Conservation (phyloP, 2,329 filamentous ascomycete species). For the Berkeleyomyces basicola region DNA sequence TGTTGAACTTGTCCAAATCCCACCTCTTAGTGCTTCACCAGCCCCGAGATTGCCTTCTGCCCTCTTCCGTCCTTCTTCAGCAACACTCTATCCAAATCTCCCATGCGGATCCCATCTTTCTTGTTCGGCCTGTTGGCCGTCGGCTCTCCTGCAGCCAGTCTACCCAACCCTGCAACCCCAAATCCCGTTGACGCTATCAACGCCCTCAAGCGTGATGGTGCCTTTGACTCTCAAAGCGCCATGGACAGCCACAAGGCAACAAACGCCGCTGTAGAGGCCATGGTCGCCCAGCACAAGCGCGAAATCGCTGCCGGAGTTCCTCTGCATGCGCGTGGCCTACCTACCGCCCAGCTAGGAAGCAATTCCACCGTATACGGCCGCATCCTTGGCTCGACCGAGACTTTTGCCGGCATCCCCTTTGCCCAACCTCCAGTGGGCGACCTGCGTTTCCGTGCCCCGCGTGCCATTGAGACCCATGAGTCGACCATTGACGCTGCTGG, state of each 20-base stretch:
- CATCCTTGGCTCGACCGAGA: slow-evolving; percentile 27
- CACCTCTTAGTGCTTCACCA: neutral
- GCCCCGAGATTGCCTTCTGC: neutral
- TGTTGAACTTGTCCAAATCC: neutral
- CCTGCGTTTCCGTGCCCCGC: slow-evolving; percentile 43
- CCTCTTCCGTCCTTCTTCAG: neutral
- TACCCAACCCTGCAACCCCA: neutral
- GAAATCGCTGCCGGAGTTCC: slow-evolving; percentile 6
- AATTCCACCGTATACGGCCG: slow-evolving; percentile 16
- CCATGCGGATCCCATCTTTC: neutral
- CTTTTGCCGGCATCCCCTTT: slow-evolving; percentile 47
- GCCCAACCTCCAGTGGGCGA: slow-evolving; percentile 41
- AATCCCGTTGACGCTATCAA: neutral
- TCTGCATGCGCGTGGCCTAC: neutral
- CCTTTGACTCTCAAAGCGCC: neutral
- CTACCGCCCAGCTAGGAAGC: neutral
- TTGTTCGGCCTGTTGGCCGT: neutral
- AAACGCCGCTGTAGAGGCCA: neutral
- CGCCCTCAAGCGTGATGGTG: neutral
- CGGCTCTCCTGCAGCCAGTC: neutral
- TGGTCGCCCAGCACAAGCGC: slow-evolving; percentile 2
- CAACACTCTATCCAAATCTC: neutral
- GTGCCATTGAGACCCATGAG: slow-evolving; percentile 30
- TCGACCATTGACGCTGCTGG: slow-evolving; percentile 37
- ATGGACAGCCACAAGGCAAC: neutral